Evolutionary conservation across 352 stramenopile species (phyloP), one percentile per base, ranked within the genome.

Genomic region (Phytophthora lateralis): DNA sequence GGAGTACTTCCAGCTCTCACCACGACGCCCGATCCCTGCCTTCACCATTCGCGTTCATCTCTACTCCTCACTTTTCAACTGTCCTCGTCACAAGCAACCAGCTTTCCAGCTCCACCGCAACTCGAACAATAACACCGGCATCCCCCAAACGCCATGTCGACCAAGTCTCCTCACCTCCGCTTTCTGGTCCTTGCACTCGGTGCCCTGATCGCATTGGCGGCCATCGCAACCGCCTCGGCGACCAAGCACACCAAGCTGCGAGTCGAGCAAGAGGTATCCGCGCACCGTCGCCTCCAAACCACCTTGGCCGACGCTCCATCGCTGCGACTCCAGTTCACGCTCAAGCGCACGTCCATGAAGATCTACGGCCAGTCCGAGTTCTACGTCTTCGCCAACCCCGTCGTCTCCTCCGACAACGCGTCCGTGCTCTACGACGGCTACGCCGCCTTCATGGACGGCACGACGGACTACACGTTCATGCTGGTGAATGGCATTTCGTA

Each of bases 341-440:
- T 74, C 46, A 77, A 77, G 48, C 64, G 72, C 4, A 18, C 9
- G 41, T 65, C 63, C 21, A 77, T 80, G 72, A 42, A 52, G 26
- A 56, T 75, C 21, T 62, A 60, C 35, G 68, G 65, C 5, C 45
- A 63, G 17, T 65, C 68, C 49, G 21, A 75, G 45, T 70, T 76
- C 38, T 59, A 78, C 41, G 55, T 78, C 6, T 69, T 78, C 24
- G 73, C 63, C 20, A 76, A 69, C 38, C 73, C 63, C 4, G 55
- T 76, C 21, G 55, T 72, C 42, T 58, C 53, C 1, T 29, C 39
- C 2, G 48, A 63, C 55, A 57, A 57, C 37, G 50, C 54, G 11
- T 52, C 39, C n/a, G 60, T 82, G n/a, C 34, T 71, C 30, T 81
- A 72, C 50, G 49, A 76, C 55, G 65, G 54, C 11, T 67, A 64